Evolutionary conservation across 192 early-diverging fungal species (phyloP), one percentile per base, ranked within the genome.

Genomic region (Coemansia sp.): DNA sequence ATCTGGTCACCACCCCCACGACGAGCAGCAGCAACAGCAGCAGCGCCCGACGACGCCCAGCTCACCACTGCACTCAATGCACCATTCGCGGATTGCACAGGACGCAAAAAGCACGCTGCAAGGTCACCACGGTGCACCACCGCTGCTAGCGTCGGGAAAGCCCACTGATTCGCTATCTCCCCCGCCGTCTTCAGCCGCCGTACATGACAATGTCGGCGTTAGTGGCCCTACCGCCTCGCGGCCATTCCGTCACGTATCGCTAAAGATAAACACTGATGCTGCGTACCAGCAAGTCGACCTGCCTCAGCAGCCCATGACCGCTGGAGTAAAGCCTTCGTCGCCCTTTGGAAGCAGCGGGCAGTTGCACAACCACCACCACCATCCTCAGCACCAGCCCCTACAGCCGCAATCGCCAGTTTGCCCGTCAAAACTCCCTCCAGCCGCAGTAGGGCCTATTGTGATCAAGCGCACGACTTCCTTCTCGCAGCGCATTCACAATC

Each of bases 401-500:
- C 60, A 44, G 24, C 21, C 41, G 46, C 64, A 24, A 21, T 54
- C n/a, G 61, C 50, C 29, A 24, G 46, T 38, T 14, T 46, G 34
- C 37, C 70, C 40, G 22, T 53, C 40, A 62, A 60, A 35, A 44
- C 60, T 21, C 24, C 55, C 59, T 12, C 55, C 59, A 3, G 43
- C 33, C 22, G 42, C 60, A 7, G 55, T 38, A n/a, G 44, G 54
- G 40, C 75, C 75, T 24, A 72, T 70, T 38, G 52, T 67, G 43
- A 78, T 78, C 62, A 78, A 78, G 66, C 76, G 76, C 59, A 80
- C 58, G 39, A 80, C 76, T 2, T 74, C 71, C 29, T 74, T 80
- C 38, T 80, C 76, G 42, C 76, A 80, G 63, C 76, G 76, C 27
- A 27, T 80, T 11, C 76, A 80, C 67, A 80, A 63, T 41, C 67